Percentiles rank a stretch among this genome's conserved stretches.
These are phyloP conservation scores for Termitomyces sp. DNA, from an alignment of 768 basidiomycete genomes.

Conservation along the genomic window DNA sequence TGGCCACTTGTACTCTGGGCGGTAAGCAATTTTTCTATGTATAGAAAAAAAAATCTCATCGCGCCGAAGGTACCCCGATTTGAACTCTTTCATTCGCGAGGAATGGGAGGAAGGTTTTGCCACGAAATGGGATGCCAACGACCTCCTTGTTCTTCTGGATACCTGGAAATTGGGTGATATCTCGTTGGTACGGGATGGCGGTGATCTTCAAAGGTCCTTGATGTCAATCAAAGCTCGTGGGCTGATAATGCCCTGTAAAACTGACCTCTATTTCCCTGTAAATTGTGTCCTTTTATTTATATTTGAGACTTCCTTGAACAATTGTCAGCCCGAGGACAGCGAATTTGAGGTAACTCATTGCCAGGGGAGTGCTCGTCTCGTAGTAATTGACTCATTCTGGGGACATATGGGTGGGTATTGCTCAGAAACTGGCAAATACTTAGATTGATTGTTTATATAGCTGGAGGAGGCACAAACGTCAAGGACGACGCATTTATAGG, in stretches of 20 bases:
- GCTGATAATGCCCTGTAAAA: constrained; percentile 54
- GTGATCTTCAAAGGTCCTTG: constrained; percentile 35
- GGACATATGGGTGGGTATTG: constrained; percentile 45
- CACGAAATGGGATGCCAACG: constrained; percentile 48
- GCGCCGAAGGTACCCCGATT: constrained; percentile 34
- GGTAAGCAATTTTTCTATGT: constrained; percentile 18
- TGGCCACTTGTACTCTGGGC: constrained; percentile 34
- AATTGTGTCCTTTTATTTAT: background rate
- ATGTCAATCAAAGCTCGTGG: constrained; percentile 42
- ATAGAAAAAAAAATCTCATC: background rate
- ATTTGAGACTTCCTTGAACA: background rate
- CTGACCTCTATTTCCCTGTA: constrained; percentile 54
- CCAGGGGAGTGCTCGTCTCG: constrained; percentile 32
- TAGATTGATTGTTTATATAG: constrained; percentile 16
- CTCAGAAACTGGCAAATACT: background rate
- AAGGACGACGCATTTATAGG: constrained; percentile 38
- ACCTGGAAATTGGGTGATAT: constrained; percentile 50
- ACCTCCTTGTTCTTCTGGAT: constrained; percentile 39
- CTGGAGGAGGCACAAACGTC: constrained; percentile 36
- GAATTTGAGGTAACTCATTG: constrained; percentile 39
- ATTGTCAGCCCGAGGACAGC: constrained; percentile 46
- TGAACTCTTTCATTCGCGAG: constrained; percentile 45
- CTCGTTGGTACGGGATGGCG: constrained; percentile 35
- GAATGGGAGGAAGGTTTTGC: constrained; percentile 44
- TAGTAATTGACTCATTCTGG: constrained; percentile 52